phyloP scores from a whole-genome alignment of 208 protist genomes.

The Crithidia bombi region DNA sequence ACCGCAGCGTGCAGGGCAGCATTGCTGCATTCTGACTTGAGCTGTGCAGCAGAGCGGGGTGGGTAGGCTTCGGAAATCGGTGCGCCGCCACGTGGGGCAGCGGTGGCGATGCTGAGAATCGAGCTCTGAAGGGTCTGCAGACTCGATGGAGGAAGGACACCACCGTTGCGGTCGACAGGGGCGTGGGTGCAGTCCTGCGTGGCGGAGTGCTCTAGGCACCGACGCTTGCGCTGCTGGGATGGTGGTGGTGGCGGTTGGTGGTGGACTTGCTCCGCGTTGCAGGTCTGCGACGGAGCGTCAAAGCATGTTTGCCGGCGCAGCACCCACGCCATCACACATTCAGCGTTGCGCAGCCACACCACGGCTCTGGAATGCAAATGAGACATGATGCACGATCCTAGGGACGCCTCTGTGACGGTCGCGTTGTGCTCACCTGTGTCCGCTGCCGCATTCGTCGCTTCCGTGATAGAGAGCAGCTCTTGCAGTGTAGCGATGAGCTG shows the following conservation, averaged over 20 bases:
- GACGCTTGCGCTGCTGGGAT: slow-evolving; percentile 31
- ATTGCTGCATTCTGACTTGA: no score
- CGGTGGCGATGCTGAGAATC: slow-evolving; percentile 8
- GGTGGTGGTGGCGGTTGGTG: slow-evolving; percentile 7
- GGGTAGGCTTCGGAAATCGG: slow-evolving; percentile 6
- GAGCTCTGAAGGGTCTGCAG: slow-evolving; percentile 18
- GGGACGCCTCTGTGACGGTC: not conserved
- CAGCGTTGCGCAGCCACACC: slow-evolving; percentile 34
- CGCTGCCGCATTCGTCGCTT: not conserved
- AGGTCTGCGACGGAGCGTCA: not conserved
- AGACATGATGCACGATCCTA: not conserved
- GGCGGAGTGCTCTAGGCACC: slow-evolving; percentile 21
- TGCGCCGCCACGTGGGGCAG: not conserved
- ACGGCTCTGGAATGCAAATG: slow-evolving; percentile 15
- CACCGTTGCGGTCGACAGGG: not conserved
- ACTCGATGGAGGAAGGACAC: not conserved
- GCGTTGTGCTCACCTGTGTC: not conserved
- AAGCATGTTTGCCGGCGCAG: slow-evolving; percentile 29
- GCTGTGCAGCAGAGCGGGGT: slow-evolving; percentile 17
- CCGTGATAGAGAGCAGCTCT: slow-evolving; percentile 24
- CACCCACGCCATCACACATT: slow-evolving; percentile 40
- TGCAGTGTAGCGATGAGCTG: slow-evolving; percentile 28
- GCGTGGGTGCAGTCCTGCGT: not conserved
- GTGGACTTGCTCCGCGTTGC: not conserved
- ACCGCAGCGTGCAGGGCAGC: slow-evolving; percentile 4